A percentile compares a stretch with the other conserved stretches of the same genome.
Evolutionary conservation across 345 rosid genomes (phyloP).

Genomic region (Bruguiera parviflora): DNA sequence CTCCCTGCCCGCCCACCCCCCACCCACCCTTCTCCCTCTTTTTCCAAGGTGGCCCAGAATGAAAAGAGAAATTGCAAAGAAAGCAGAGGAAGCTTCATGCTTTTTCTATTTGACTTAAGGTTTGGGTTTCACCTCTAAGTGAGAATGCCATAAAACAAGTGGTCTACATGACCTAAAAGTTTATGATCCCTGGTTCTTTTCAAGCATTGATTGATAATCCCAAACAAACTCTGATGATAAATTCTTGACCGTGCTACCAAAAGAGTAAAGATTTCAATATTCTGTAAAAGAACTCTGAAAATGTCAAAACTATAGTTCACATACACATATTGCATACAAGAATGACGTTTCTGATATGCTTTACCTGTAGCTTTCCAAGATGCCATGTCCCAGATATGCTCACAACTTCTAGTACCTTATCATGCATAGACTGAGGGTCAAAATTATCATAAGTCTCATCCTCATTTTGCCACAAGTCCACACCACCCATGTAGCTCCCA

Average conservation of each 20-base stretch:
- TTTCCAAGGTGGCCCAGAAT: background rate
- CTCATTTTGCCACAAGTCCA: slow-evolving; percentile 86
- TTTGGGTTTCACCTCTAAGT: background rate
- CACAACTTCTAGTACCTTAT: slow-evolving; percentile 72
- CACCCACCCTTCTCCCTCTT: no score
- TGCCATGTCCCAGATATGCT: slow-evolving; percentile 86
- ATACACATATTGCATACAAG: background rate
- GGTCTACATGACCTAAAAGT: background rate
- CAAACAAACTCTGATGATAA: background rate
- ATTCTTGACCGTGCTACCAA: background rate
- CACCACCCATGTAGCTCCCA: slow-evolving; percentile 93
- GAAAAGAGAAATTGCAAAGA: background rate
- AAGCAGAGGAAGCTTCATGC: background rate
- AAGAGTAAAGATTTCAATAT: background rate
- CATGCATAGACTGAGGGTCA: slow-evolving; percentile 67
- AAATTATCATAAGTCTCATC: slow-evolving; percentile 67
- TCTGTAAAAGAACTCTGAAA: background rate
- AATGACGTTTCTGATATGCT: background rate
- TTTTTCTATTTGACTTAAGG: background rate
- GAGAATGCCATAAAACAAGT: background rate
- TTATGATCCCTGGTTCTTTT: background rate
- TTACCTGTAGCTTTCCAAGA: slow-evolving; percentile 83
- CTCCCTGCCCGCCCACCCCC: no score
- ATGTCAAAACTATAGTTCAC: background rate
- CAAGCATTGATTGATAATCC: background rate